Conservation (phyloP, 2,329 filamentous ascomycete genomes). For the Pseudogymnoascus sp. region DNA sequence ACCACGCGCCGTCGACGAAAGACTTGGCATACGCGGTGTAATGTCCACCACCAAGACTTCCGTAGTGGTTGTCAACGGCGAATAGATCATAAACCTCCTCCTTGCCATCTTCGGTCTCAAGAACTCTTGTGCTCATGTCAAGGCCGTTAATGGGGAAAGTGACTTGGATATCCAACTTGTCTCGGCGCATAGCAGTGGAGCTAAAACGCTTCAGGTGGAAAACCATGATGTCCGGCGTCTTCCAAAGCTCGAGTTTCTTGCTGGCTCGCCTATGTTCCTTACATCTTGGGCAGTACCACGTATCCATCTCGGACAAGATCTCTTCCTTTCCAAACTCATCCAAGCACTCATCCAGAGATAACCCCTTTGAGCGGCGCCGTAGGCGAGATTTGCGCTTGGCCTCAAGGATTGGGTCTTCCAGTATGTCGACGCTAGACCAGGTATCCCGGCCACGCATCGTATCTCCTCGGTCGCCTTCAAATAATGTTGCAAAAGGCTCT, state of each 20-base stretch:
- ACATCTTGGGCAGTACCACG: slow-evolving; percentile 95
- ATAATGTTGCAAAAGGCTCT: slow-evolving; percentile 63
- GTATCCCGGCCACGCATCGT: slow-evolving; percentile 53
- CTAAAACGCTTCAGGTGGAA: slow-evolving; percentile 96
- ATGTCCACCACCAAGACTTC: slow-evolving; percentile 86
- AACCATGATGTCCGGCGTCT: slow-evolving; percentile 86
- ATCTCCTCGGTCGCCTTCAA: slow-evolving; percentile 39
- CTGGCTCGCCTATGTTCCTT: slow-evolving; percentile 87
- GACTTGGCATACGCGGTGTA: slow-evolving; percentile 95
- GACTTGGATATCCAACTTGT: slow-evolving; percentile 86
- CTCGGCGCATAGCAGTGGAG: slow-evolving; percentile 68
- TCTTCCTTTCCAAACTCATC: slow-evolving; percentile 93
- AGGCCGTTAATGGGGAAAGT: slow-evolving; percentile 86
- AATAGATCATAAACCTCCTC: slow-evolving; percentile 85
- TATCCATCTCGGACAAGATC: slow-evolving; percentile 87
- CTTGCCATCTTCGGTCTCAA: slow-evolving; percentile 73
- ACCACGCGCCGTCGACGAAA: slow-evolving; percentile 83
- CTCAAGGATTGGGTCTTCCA: slow-evolving; percentile 57
- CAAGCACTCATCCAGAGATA: slow-evolving; percentile 82
- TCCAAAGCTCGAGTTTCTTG: slow-evolving; percentile 98
- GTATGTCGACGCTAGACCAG: slow-evolving; percentile 37
- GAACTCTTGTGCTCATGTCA: slow-evolving; percentile 71
- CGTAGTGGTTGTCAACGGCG: slow-evolving; percentile 92
- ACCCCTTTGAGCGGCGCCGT: slow-evolving; percentile 62
- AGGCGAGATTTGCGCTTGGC: slow-evolving; percentile 55